These are phyloP conservation scores for Stephania yunnanensis DNA, from an alignment of 164 flowering plant species.

Conservation along the genomic window DNA sequence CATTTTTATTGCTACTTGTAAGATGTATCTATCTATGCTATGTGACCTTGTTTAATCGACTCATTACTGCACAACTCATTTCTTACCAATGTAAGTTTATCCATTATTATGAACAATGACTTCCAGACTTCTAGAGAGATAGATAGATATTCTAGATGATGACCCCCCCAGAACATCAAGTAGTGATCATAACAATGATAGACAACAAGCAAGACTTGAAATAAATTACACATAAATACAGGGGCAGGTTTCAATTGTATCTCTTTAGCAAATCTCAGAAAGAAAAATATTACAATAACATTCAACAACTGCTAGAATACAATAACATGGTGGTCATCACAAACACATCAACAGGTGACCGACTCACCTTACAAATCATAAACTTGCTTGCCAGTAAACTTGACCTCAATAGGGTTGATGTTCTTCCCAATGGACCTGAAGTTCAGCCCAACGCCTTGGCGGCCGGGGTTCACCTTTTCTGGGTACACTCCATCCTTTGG, in stretches of 20 bases:
- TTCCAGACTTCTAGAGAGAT: no score
- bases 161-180: no score
- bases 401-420: slow-evolving; percentile 79
- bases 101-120: no score
- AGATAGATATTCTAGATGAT: no score
- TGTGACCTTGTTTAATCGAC: not conserved
- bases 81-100: no score
- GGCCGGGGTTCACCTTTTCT: slow-evolving; percentile 93
- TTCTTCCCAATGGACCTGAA: slow-evolving; percentile 89
- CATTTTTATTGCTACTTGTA: not conserved
- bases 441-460: slow-evolving; percentile 80
- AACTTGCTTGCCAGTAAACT: slow-evolving; percentile 91
- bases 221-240: slow-evolving; percentile 1
- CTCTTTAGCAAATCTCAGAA: not conserved
- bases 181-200: not conserved
- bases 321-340: slow-evolving; percentile 11
- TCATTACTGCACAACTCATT: no score
- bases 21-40: not conserved
- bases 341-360: not conserved
- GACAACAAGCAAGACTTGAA: not conserved
- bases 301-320: slow-evolving; percentile 8
- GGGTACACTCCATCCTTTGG: slow-evolving; percentile 99
- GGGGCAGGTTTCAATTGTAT: not conserved
- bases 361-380: slow-evolving; percentile 48
- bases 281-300: not conserved